These are phyloP conservation scores for Penicillium ochrochloron DNA, from an alignment of 495 filamentous ascomycete species.

Conservation along the genomic window DNA sequence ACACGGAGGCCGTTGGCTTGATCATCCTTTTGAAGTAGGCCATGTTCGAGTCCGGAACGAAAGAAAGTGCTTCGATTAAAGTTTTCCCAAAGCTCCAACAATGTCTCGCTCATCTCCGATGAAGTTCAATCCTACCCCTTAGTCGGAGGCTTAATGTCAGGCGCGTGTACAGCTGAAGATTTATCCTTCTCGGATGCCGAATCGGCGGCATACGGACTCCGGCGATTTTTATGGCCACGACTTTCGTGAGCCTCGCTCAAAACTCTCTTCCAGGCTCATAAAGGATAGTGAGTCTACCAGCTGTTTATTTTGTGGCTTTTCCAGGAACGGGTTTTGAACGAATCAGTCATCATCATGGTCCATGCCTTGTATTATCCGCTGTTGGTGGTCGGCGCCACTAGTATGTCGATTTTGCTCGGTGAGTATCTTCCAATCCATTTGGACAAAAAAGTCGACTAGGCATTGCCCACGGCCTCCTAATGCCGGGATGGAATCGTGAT, in stretches of 20 bases:
- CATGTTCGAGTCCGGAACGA: not conserved
- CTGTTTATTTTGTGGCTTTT: not conserved
- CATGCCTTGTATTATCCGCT: slow-evolving; percentile 11
- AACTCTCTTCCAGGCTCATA: too few relatives aligned
- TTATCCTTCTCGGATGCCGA: slow-evolving; percentile 6
- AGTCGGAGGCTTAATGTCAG: not conserved
- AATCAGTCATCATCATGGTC: not conserved
- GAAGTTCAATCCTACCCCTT: not conserved
- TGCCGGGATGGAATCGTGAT: too few relatives aligned
- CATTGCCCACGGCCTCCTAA: too few relatives aligned
- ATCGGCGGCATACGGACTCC: slow-evolving; percentile 1
- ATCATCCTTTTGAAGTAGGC: not conserved
- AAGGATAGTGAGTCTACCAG: too few relatives aligned
- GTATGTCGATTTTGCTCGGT: slow-evolving; percentile 5
- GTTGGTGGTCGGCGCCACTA: slow-evolving; percentile 11
- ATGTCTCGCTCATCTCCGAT: not conserved
- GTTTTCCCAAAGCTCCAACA: not conserved
- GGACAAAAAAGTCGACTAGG: too few relatives aligned
- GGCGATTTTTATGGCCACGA: not conserved
- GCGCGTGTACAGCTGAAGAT: not conserved
- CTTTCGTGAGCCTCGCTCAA: not conserved
- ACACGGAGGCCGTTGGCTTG: not conserved
- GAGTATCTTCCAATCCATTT: not conserved
- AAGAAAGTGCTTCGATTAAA: not conserved
- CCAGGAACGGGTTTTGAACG: not conserved